These are phyloP conservation scores for Penstemon eatonii DNA, from an alignment of 257 asterid species.

Conservation along the genomic window DNA sequence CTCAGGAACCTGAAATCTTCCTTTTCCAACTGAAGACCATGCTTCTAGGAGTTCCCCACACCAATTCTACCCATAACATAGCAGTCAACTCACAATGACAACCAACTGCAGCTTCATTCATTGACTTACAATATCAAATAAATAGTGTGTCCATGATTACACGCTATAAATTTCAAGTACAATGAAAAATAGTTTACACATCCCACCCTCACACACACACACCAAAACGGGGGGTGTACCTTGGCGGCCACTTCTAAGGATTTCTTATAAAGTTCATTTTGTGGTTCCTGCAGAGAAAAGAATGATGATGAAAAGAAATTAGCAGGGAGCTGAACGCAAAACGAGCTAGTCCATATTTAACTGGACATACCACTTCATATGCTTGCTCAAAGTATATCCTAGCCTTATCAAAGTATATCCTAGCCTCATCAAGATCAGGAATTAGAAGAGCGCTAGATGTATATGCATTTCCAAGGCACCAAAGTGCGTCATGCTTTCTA, in stretches of 20 bases:
- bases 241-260: conserved; percentile 75
- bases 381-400: conserved; percentile 66
- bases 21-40: conserved; percentile 14
- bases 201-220: not conserved
- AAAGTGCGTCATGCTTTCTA: conserved; percentile 65
- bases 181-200: not conserved
- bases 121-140: not conserved
- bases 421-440: conserved; percentile 73
- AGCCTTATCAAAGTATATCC: conserved; percentile 59
- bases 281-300: conserved; percentile 64
- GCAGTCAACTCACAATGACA: not conserved
- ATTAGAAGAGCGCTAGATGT: conserved; percentile 71
- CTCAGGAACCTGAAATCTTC: not conserved
- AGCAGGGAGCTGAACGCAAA: conserved; percentile 16
- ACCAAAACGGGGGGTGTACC: conserved; percentile 43
- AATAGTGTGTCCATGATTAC: conserved; percentile 11
- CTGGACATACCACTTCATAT: conserved; percentile 51
- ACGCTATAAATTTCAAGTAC: no score
- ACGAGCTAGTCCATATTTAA: not conserved
- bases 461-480: conserved; percentile 93
- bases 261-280: conserved; percentile 71
- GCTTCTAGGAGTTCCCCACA: not conserved
- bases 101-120: not conserved
- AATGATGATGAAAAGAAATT: not conserved
- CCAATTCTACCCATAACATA: not conserved